Evolutionary conservation across 192 early-diverging fungal genomes (phyloP), one percentile per base, ranked within the genome.

Genomic region (Phycomyces blakesleeanus): DNA sequence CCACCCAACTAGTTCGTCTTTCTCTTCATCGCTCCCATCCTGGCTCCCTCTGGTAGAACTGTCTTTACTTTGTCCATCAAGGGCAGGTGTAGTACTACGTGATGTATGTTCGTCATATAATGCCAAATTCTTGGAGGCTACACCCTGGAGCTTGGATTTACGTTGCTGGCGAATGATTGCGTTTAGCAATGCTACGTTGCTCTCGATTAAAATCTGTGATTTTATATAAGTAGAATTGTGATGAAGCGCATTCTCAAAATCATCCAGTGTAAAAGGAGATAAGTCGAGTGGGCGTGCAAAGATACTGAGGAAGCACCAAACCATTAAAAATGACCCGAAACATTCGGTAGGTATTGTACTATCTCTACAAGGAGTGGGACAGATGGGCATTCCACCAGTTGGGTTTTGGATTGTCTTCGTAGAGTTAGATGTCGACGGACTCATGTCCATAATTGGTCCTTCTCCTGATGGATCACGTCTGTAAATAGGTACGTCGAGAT

Each of bases 211-310:
- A 14, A 71, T 67, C 20, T 60, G 61, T 12, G 63, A 60, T 10
- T 73, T 61, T 5, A 63, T 65, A 37, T 64, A 54, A 10, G 49
- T 63, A 9, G 63, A 47, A 9, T 57, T 64, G 66, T 87, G 76
- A 9, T 76, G 63, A 0, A 94, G 72, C 1, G 89, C 79, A 3
- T 83, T 69, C 42, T 87, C 82, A 61, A 93, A 93, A 56, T 89
- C 87, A 63, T 91, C 85, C 29, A 96, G 71, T 27, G 83, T 84
- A 55, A 89, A 91, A 6, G 91, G 89, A 16, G 74, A 75, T 24
- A 96, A 68, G 44, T 79, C 68, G 1, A 96, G 71, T n/a, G 91
- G 85, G 21, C 77, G 72, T 55, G 85, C 79, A 68, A 83, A 89
- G 0, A 82, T 69, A 18, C 55, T 76, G n/a, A 92, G 58, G 62